These are phyloP conservation scores for Blastomyces emzantsi DNA, from an alignment of 2,329 filamentous ascomycete species.

Conservation along the genomic window DNA sequence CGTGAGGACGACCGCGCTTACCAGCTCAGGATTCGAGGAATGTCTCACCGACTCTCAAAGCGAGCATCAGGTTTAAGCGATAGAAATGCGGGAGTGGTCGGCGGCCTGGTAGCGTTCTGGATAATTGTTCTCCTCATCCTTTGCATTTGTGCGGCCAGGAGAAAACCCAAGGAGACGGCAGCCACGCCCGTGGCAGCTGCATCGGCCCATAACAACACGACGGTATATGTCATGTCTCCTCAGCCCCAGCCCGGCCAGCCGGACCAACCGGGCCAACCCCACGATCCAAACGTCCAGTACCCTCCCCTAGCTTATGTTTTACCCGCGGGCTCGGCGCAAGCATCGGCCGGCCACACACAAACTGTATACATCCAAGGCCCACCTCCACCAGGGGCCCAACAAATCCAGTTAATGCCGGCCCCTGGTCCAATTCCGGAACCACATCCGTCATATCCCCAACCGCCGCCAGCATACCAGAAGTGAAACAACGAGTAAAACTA, in stretches of 20 bases:
- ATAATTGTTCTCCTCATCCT: background rate
- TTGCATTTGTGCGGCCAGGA: background rate
- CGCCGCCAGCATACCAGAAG: slow-evolving; percentile 4
- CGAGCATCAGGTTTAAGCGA: background rate
- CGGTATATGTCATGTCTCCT: slow-evolving; percentile 4
- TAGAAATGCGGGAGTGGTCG: background rate
- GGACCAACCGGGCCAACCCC: background rate
- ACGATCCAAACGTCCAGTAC: background rate
- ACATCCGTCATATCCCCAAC: background rate
- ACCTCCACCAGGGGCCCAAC: slow-evolving; percentile 3
- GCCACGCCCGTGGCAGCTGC: background rate
- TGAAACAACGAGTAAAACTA: background rate
- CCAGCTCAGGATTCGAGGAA: background rate
- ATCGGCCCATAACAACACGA: background rate
- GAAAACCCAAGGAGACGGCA: background rate
- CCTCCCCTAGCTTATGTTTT: background rate
- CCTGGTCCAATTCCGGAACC: background rate
- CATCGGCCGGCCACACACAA: background rate
- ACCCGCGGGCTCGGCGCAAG: background rate
- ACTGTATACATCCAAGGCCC: slow-evolving; percentile 4
- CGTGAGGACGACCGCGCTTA: background rate
- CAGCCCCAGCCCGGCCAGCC: too few species aligned
- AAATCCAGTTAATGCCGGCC: background rate
- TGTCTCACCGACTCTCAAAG: background rate
- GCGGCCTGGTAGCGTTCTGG: background rate